These are phyloP conservation scores for Alternaria gaisen DNA, from an alignment of 2,329 filamentous ascomycete genomes.

Conservation along the genomic window DNA sequence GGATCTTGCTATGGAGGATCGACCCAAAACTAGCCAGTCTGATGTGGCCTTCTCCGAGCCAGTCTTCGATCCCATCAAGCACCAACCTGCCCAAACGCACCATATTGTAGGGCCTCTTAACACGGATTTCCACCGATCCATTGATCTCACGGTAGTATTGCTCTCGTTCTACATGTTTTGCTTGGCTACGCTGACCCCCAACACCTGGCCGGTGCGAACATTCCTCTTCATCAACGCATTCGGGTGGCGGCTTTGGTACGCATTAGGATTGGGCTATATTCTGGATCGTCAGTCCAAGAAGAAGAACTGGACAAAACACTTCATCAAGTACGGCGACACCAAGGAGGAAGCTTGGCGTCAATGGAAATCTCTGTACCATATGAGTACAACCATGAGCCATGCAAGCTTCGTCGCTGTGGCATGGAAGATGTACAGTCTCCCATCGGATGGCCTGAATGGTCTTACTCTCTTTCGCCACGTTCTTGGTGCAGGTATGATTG, in stretches of 20 bases:
- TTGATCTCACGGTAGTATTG: constrained; percentile 82
- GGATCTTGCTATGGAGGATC: constrained; percentile 52
- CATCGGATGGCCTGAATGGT: constrained; percentile 86
- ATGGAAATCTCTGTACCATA: constrained; percentile 95
- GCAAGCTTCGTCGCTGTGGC: constrained; percentile 87
- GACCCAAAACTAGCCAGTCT: constrained; percentile 47
- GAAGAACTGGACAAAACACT: constrained; percentile 97
- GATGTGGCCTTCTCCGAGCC: constrained; percentile 51
- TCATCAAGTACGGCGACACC: constrained; percentile 94
- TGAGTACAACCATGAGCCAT: constrained; percentile 91
- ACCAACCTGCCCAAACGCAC: constrained; percentile 74
- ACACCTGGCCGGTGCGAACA: constrained; percentile 76
- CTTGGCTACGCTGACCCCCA: constrained; percentile 78
- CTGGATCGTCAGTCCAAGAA: constrained; percentile 85
- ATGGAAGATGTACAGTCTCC: constrained; percentile 96
- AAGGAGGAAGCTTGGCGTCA: constrained; percentile 93
- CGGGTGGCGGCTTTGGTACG: constrained; percentile 90
- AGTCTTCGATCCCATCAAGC: constrained; percentile 54
- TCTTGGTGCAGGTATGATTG: constrained; percentile 79
- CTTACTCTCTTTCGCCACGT: constrained; percentile 87
- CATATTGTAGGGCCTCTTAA: constrained; percentile 84
- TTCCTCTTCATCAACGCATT: constrained; percentile 84
- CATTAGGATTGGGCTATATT: constrained; percentile 84
- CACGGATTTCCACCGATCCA: constrained; percentile 86
- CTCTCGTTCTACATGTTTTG: constrained; percentile 78